Evolutionary conservation across 441 rosid species (phyloP), one percentile per base, ranked within the genome.

Genomic region (Populus hybrid): DNA sequence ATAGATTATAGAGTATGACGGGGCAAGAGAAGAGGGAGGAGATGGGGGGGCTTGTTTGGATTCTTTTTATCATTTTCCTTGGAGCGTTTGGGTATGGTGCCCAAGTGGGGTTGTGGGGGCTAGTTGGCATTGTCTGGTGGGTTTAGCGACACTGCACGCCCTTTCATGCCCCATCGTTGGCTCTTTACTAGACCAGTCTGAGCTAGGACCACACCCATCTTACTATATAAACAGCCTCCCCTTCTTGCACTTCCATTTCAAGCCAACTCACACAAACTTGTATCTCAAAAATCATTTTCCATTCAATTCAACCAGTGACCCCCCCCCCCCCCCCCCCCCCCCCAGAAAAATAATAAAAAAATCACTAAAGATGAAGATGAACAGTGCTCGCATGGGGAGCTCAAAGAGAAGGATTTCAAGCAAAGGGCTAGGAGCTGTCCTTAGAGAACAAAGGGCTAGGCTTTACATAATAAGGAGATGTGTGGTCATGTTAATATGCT

Each of bases 401-500:
- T 86, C 93, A 28, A 93, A 95, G 89, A 91, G 96, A 85, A 92
- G 96, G 86, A 77, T 90, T 53, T 90, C 97, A 69, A 89, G 94
- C 85, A 92, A 88, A 76, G 93, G 97, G 10, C 78, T 90, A 16
- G 96, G 98, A 63, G 88, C 93, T 75, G 92, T 82, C 71, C 90
- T 93, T 14, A 86, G 90, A 85, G 94, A 95, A 78, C 99, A 95
- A 76, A 93, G 89, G 87, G 98, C 97, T 24, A 86, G 87, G 88
- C 93, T 95, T 78, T 95, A 95, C 80, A 95, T 95, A 21, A 95
- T 95, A 31, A 86, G 93, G 77, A 90, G 99, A 87, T 93, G 99
- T 76, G 97, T 95, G 3, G 95, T 93, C 80, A 95, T 95, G 99
- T 94, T 95, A 71, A 90, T 95, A 73, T 95, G 96, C 63, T 91